Evolutionary conservation across 495 filamentous ascomycete species (phyloP).

Genomic region (Aspergillus haitiensis): DNA sequence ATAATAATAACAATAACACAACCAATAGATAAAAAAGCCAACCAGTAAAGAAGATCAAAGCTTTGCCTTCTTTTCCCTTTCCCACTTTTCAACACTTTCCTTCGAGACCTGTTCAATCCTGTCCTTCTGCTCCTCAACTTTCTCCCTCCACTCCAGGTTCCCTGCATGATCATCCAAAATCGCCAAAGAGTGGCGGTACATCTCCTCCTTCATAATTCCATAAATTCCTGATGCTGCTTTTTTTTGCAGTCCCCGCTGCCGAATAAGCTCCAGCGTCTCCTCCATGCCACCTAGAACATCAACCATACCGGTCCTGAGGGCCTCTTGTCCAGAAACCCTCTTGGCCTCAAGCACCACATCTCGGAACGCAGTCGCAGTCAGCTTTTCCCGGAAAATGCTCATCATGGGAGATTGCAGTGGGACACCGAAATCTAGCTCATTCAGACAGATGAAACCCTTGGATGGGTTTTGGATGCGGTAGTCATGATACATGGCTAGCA

Average conservation of each 20-base stretch:
- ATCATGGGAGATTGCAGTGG: slow-evolving; percentile 71
- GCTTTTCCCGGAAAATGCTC: slow-evolving; percentile 69
- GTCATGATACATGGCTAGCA: slow-evolving; percentile 83
- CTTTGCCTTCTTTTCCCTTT: slow-evolving; percentile 47
- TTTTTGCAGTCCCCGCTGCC: slow-evolving; percentile 52
- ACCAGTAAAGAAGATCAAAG: slow-evolving; percentile 33
- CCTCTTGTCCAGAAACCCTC: slow-evolving; percentile 59
- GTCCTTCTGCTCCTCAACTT: slow-evolving; percentile 34
- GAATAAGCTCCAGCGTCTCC: slow-evolving; percentile 56
- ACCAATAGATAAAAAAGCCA: background rate
- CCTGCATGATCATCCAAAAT: slow-evolving; percentile 49
- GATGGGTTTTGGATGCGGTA: slow-evolving; percentile 71
- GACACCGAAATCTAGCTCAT: slow-evolving; percentile 76
- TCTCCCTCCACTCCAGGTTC: slow-evolving; percentile 48
- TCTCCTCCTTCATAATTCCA: slow-evolving; percentile 67
- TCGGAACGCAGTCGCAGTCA: slow-evolving; percentile 54
- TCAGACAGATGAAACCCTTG: slow-evolving; percentile 70
- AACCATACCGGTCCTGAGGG: slow-evolving; percentile 63
- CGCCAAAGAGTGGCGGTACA: slow-evolving; percentile 63
- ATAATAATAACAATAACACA: background rate
- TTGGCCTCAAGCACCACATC: slow-evolving; percentile 67
- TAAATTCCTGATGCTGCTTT: slow-evolving; percentile 65
- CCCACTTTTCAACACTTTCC: slow-evolving; percentile 40
- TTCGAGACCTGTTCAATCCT: slow-evolving; percentile 25
- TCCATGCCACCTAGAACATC: slow-evolving; percentile 66